Evolutionary conservation across 2,329 filamentous ascomycete species (phyloP).

Genomic region (Fusarium redolens): DNA sequence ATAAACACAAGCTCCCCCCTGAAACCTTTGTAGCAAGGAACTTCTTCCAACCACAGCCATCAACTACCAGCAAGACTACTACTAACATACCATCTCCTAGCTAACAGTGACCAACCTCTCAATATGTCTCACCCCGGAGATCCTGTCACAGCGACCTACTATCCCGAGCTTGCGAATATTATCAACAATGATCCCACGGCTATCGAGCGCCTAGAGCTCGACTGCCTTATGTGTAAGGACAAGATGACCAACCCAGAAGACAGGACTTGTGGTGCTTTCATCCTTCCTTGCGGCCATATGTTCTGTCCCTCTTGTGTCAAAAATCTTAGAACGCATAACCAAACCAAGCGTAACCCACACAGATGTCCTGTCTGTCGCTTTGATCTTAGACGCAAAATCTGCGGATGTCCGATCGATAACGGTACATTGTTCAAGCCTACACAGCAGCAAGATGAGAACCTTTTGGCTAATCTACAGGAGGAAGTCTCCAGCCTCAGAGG

Average conservation of each 20-base stretch:
- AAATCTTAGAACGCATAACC: background rate
- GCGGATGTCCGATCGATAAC: background rate
- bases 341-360: accelerated
- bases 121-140: background rate
- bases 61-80: background rate
- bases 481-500: background rate
- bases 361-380: conserved; percentile 2
- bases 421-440: background rate
- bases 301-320: background rate
- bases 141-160: background rate
- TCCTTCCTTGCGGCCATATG: conserved; percentile 17
- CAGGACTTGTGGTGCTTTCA: background rate
- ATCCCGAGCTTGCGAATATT: background rate
- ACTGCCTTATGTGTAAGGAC: conserved; percentile 10
- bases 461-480: background rate
- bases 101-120: background rate
- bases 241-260: background rate
- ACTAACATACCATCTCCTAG: background rate
- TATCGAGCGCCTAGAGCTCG: background rate
- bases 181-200: background rate
- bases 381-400: background rate
- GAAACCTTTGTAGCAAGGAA: accelerated
- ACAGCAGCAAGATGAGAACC: background rate
- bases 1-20: background rate
- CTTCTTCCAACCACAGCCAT: background rate